These are phyloP conservation scores for Mycena filopes DNA, from an alignment of 768 basidiomycete genomes.

Conservation along the genomic window DNA sequence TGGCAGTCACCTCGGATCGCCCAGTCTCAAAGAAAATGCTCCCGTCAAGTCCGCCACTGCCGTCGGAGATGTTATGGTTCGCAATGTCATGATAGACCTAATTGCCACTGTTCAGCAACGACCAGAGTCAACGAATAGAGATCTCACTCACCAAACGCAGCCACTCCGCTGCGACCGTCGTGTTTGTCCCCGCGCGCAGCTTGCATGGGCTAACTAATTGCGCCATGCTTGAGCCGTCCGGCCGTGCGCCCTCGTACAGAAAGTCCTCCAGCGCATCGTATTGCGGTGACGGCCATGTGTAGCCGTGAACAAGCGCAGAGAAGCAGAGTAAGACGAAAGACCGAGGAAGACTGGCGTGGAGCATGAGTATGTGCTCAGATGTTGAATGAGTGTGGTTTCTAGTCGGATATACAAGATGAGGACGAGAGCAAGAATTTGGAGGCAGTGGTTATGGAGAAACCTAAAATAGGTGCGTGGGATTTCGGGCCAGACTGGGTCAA, in stretches of 20 bases:
- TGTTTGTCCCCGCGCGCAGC: constrained; percentile 39
- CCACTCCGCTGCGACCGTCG: constrained; percentile 53
- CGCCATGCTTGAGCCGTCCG: constrained; percentile 45
- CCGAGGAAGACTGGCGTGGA: too few species aligned
- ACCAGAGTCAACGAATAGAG: neutral
- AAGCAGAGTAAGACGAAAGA: too few species aligned
- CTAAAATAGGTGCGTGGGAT: too few species aligned
- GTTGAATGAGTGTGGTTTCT: too few species aligned
- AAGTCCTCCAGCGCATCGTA: constrained; percentile 49
- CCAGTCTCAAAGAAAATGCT: constrained; percentile 60
- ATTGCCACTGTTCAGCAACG: neutral
- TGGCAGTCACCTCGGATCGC: constrained; percentile 49
- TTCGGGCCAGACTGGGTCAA: too few species aligned
- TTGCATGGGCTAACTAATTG: constrained; percentile 44
- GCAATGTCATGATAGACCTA: constrained; percentile 65
- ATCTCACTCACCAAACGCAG: constrained; percentile 46
- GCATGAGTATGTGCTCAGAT: too few species aligned
- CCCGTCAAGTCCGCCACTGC: constrained; percentile 61
- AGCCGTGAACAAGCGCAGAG: constrained; percentile 5
- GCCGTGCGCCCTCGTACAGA: constrained; percentile 48
- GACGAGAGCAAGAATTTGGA: too few species aligned
- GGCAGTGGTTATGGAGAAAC: too few species aligned
- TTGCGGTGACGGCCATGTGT: constrained; percentile 48
- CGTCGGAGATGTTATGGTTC: constrained; percentile 56
- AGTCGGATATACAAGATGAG: too few species aligned